phyloP scores from a whole-genome alignment of 2,329 filamentous ascomycete genomes.

The Colletotrichum camelliae region DNA sequence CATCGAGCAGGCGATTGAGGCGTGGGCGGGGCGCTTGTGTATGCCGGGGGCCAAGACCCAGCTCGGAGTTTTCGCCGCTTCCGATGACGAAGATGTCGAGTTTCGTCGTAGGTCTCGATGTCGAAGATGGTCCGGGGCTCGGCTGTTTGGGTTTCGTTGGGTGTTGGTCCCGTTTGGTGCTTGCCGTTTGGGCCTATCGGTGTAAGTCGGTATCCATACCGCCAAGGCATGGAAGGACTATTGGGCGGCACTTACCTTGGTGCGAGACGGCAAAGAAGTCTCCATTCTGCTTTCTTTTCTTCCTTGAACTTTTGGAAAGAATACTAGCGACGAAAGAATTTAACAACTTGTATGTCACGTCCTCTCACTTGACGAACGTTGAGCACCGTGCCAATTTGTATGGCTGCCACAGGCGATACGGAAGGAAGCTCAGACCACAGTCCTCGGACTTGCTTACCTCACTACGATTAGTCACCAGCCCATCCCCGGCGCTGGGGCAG shows the following conservation, averaged over 20 bases:
- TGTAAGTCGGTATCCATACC: not conserved
- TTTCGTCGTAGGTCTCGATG: not conserved
- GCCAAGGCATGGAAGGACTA: not conserved
- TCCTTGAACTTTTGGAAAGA: not conserved
- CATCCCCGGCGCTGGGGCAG: not conserved
- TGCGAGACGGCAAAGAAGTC: not conserved
- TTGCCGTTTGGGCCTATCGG: not conserved
- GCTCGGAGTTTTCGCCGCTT: conserved; percentile 16
- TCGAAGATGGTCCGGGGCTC: not conserved
- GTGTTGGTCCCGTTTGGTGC: not conserved
- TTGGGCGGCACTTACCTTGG: not conserved
- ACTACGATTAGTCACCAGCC: not conserved
- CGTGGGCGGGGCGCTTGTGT: conserved; percentile 3
- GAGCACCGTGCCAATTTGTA: not conserved
- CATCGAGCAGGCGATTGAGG: conserved; percentile 60
- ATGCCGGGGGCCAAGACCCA: not conserved
- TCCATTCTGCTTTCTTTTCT: not conserved
- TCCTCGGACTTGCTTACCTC: not conserved
- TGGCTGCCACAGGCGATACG: not conserved
- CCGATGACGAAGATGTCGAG: conserved; percentile 19
- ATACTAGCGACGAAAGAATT: not conserved
- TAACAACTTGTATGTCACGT: not conserved
- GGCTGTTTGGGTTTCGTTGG: not conserved
- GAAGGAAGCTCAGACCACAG: not conserved
- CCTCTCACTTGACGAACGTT: not conserved